phyloP scores from a whole-genome alignment of 2,329 filamentous ascomycete genomes.

The Fusarium odoratissimum region DNA sequence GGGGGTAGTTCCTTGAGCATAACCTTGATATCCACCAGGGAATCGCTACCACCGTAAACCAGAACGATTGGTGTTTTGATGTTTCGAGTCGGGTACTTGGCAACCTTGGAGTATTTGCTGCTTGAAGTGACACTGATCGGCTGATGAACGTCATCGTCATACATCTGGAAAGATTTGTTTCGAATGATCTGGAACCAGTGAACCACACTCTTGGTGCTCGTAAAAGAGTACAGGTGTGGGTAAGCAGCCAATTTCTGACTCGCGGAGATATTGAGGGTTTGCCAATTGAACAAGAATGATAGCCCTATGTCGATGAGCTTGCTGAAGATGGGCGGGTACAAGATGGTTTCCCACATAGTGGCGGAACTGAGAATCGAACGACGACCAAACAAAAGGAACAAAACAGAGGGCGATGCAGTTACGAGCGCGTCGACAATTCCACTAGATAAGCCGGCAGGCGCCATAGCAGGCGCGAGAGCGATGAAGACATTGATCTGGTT shows the following conservation, averaged over 20 bases:
- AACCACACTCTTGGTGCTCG: constrained; percentile 95
- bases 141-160: constrained; percentile 90
- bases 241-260: constrained; percentile 96
- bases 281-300: constrained; percentile 90
- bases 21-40: constrained; percentile 89
- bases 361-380: constrained; percentile 91
- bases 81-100: constrained; percentile 95
- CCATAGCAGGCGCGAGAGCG: constrained; percentile 95
- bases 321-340: constrained; percentile 95
- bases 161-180: constrained; percentile 97
- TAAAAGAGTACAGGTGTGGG: constrained; percentile 95
- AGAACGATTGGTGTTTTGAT: constrained; percentile 96
- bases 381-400: constrained; percentile 93
- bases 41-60: constrained; percentile 93
- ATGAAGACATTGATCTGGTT: constrained; percentile 96
- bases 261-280: constrained; percentile 81
- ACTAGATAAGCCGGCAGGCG: constrained; percentile 88
- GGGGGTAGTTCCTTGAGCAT: constrained; percentile 91
- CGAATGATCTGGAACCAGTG: constrained; percentile 99
- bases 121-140: constrained; percentile 76
- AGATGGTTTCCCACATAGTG: constrained; percentile 96
- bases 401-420: constrained; percentile 90
- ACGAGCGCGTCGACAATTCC: constrained; percentile 92
- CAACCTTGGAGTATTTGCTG: constrained; percentile 93
- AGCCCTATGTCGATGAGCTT: constrained; percentile 86